Evolutionary conservation across 2,329 filamentous ascomycete genomes (phyloP).

Genomic region (Cladophialophora chaetospira): DNA sequence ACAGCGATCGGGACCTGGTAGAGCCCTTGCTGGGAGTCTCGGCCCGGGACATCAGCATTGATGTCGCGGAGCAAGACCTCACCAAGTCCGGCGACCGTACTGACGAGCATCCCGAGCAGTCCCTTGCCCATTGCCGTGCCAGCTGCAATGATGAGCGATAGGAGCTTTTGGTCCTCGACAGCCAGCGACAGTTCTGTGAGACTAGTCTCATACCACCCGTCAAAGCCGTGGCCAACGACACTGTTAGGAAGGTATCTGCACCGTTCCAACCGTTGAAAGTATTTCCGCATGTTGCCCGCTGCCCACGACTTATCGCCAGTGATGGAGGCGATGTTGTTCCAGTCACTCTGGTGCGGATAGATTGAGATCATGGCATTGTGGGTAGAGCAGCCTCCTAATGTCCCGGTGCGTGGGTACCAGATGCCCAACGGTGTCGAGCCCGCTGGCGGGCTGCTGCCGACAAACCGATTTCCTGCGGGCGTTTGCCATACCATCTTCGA

Average conservation of each 20-base stretch:
- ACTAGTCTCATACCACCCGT: slow-evolving; percentile 59
- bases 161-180: slow-evolving; percentile 55
- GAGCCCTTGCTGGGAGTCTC: slow-evolving; percentile 52
- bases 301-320: slow-evolving; percentile 65
- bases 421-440: slow-evolving; percentile 57
- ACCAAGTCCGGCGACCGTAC: slow-evolving; percentile 47
- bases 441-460: slow-evolving; percentile 55
- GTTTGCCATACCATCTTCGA: slow-evolving; percentile 46
- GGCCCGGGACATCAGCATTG: slow-evolving; percentile 49
- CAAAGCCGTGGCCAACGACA: slow-evolving; percentile 55
- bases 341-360: slow-evolving; percentile 62
- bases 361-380: slow-evolving; percentile 65
- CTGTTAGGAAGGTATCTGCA: slow-evolving; percentile 52
- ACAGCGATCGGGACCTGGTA: slow-evolving; percentile 63
- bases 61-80: slow-evolving; percentile 53
- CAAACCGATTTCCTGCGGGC: slow-evolving; percentile 54
- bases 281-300: slow-evolving; percentile 59
- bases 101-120: slow-evolving; percentile 43
- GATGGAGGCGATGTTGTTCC: slow-evolving; percentile 57
- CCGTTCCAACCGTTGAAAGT: slow-evolving; percentile 58
- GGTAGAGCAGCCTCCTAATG: slow-evolving; percentile 60
- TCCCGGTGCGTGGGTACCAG: slow-evolving; percentile 60
- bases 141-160: slow-evolving; percentile 55
- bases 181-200: slow-evolving; percentile 55
- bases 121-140: slow-evolving; percentile 54